A percentile compares a stretch with the other conserved stretches of the same genome.
Conservation (phyloP, 2,329 filamentous ascomycete species). For the Colletotrichum tanaceti region DNA sequence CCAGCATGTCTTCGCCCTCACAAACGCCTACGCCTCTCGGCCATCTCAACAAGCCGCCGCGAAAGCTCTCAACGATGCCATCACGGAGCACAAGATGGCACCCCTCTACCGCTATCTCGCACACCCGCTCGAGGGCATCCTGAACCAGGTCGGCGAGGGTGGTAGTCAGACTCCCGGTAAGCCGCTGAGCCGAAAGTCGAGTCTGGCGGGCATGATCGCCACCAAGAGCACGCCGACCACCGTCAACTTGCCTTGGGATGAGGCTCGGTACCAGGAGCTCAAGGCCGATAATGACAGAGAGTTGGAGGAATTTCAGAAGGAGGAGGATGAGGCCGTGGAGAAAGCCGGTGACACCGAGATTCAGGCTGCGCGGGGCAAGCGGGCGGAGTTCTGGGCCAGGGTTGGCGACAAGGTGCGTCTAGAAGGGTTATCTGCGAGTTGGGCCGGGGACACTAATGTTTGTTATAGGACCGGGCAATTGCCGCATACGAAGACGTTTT, state of each 20-base stretch:
- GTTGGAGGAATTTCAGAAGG: slow-evolving; percentile 81
- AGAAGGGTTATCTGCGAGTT: no score
- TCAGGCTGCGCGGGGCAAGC: slow-evolving; percentile 90
- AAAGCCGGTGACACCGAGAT: slow-evolving; percentile 97
- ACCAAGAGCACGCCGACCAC: slow-evolving; percentile 73
- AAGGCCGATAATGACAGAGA: slow-evolving; percentile 83
- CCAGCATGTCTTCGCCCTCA: slow-evolving; percentile 88
- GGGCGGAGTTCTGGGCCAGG: slow-evolving; percentile 94
- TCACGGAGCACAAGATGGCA: slow-evolving; percentile 86
- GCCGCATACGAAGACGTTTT: slow-evolving; percentile 92
- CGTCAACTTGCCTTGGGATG: slow-evolving; percentile 88
- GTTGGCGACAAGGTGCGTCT: slow-evolving; percentile 89
- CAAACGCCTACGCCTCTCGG: slow-evolving; percentile 78
- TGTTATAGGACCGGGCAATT: slow-evolving; percentile 86
- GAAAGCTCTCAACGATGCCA: slow-evolving; percentile 83
- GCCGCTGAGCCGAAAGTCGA: slow-evolving; percentile 74
- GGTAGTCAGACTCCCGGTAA: slow-evolving; percentile 61
- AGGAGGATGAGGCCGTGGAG: slow-evolving; percentile 93
- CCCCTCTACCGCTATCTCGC: slow-evolving; percentile 87
- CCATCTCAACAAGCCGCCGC: slow-evolving; percentile 75
- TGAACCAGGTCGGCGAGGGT: slow-evolving; percentile 80
- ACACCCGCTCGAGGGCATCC: slow-evolving; percentile 82
- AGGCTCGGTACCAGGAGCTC: slow-evolving; percentile 82
- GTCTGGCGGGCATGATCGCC: slow-evolving; percentile 80
- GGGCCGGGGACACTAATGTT: slow-evolving; percentile 34